These are phyloP conservation scores for Metarhizium anisopliae DNA, from an alignment of 2,329 filamentous ascomycete species.

Conservation along the genomic window DNA sequence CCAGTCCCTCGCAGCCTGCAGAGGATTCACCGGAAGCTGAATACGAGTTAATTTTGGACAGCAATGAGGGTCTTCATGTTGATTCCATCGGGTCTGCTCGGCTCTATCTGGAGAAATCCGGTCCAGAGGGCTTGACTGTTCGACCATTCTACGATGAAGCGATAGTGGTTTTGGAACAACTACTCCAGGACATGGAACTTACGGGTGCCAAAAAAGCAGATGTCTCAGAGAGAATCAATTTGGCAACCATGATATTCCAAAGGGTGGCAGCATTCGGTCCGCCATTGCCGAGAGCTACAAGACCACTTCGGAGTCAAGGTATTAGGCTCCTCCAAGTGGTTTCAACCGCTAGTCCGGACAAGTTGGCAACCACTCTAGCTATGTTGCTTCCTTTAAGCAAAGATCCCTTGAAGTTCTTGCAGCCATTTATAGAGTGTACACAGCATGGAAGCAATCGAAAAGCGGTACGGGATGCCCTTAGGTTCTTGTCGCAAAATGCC, in stretches of 20 bases:
- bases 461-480: slow-evolving; percentile 6
- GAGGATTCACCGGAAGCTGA: not conserved
- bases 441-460: slow-evolving; percentile 5
- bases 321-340: slow-evolving; percentile 16
- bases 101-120: slow-evolving; percentile 1
- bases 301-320: slow-evolving; percentile 10
- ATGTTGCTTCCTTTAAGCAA: slow-evolving; percentile 12
- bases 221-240: slow-evolving; percentile 2
- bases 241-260: slow-evolving; percentile 11
- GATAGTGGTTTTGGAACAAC: slow-evolving; percentile 3
- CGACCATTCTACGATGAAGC: slow-evolving; percentile 7
- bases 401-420: slow-evolving; percentile 12
- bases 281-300: slow-evolving; percentile 5
- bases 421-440: slow-evolving; percentile 4
- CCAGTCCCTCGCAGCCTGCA: not conserved
- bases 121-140: not conserved
- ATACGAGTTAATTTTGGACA: not conserved
- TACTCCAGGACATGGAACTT: slow-evolving; percentile 7
- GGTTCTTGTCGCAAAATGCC: slow-evolving; percentile 7
- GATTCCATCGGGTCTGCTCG: slow-evolving; percentile 2
- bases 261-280: slow-evolving; percentile 9
- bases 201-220: not conserved
- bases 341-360: slow-evolving; percentile 9
- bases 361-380: slow-evolving; percentile 12
- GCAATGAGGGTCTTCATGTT: not conserved